Conservation (phyloP, 305 asterid genomes). For the Plantago coronopus region DNA sequence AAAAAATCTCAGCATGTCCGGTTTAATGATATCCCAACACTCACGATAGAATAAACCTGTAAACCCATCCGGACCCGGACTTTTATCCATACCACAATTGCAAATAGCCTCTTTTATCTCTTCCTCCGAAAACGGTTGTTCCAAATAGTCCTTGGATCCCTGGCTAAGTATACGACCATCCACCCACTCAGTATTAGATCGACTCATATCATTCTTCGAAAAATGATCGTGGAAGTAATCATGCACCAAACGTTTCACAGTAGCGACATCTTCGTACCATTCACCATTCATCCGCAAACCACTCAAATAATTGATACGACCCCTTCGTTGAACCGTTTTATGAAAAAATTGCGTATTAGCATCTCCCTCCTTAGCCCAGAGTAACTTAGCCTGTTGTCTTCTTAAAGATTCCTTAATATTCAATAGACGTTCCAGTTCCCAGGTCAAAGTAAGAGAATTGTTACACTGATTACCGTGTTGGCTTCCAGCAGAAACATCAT, state of each 20-base stretch:
- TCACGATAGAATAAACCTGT: too few relatives aligned
- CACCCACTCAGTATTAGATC: too few relatives aligned
- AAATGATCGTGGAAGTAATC: too few relatives aligned
- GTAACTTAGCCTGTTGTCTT: background rate
- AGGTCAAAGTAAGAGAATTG: background rate
- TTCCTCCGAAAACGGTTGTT: too few relatives aligned
- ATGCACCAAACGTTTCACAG: background rate
- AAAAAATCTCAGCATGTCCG: background rate
- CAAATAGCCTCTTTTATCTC: too few relatives aligned
- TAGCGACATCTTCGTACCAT: background rate
- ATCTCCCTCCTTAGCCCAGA: background rate
- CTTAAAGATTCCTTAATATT: background rate
- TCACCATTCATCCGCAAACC: background rate
- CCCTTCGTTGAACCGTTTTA: background rate
- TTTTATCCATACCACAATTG: too few relatives aligned
- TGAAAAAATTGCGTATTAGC: background rate
- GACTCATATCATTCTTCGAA: too few relatives aligned
- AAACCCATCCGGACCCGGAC: too few relatives aligned
- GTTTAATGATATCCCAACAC: background rate
- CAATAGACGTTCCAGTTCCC: background rate
- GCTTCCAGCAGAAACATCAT: background rate
- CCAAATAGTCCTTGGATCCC: too few relatives aligned
- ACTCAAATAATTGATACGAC: background rate
- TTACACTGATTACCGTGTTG: background rate
- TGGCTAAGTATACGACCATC: too few relatives aligned